Evolutionary conservation across 441 rosid genomes (phyloP), one percentile per base, ranked within the genome.

Genomic region (Pelargonium myrrhifolium): DNA sequence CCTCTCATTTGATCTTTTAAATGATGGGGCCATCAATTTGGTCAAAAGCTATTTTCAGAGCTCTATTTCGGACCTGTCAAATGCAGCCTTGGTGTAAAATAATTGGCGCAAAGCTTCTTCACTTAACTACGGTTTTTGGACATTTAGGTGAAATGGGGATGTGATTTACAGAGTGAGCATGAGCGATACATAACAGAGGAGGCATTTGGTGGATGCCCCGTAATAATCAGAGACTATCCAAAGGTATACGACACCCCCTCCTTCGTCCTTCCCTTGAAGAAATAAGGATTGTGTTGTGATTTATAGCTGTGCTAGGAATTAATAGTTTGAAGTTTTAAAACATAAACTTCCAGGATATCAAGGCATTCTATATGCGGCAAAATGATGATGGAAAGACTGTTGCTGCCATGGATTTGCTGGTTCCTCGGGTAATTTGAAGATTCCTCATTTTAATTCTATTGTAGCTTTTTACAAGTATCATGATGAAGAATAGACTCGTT

Each of bases 391-490:
- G 96, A 37, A 91, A 85, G 82, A 94, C 97, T 26, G 99, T 94
- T 61, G 99, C 99, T 22, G 99, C 99, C 28, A 94, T 94, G 97
- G 99, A 94, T 81, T 71, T 93, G 93, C 76, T 91, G 53, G 99
- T 93, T 71, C 98, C 98, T 81, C 89, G 87, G 86, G 98, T 90
- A 86, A 78, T 24, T 51, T 39, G 58, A 35, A 65, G 51, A 37
- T 63, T 31, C 35, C 65, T 70, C 53, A 60, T 62, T 39, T 14
- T 3, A 28, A 24, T 62, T 37, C 11, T 28, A 10, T 21, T 35
- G 12, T 4, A 18, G n/a, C 15, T 18, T 28, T 62, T 31, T 31
- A 31, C 4, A 55, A 55, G 60, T 55, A 18, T 55, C 11, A 55
- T 55, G 60, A 20, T 55, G 60, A 55, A 55, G 60, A 55, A 24